These are phyloP conservation scores for Corylus americana DNA, from an alignment of 306 rosid species.

Conservation along the genomic window DNA sequence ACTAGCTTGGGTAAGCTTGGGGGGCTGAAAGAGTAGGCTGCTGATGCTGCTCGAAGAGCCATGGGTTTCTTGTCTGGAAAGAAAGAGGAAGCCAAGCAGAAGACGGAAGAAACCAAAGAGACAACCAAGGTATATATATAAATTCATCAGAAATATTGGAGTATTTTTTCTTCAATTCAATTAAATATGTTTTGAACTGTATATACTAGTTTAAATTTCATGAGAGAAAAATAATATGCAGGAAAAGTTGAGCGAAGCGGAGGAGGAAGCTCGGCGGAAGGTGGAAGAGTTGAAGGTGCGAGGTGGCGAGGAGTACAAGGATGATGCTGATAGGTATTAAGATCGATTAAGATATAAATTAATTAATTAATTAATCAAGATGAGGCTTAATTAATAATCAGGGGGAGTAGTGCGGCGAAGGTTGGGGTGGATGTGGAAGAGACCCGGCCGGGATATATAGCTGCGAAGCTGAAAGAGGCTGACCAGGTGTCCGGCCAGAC, in stretches of 20 bases:
- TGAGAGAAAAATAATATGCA: slow-evolving; percentile 20
- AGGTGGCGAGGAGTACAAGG: slow-evolving; percentile 19
- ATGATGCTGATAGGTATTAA: slow-evolving; percentile 22
- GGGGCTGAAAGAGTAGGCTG: slow-evolving; percentile 61
- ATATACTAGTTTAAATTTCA: too few relatives aligned
- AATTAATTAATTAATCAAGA: too few relatives aligned
- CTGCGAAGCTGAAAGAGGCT: slow-evolving; percentile 38
- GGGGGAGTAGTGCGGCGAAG: neutral
- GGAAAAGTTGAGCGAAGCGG: slow-evolving; percentile 53
- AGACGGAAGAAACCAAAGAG: slow-evolving; percentile 42
- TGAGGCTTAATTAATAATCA: neutral
- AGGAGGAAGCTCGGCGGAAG: slow-evolving; percentile 46
- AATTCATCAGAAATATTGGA: too few relatives aligned
- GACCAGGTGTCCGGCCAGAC: slow-evolving; percentile 55
- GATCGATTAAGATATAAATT: neutral
- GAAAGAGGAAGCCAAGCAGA: slow-evolving; percentile 57
- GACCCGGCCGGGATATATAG: slow-evolving; percentile 50
- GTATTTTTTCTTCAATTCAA: too few relatives aligned
- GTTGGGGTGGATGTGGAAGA: slow-evolving; percentile 41
- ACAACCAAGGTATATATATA: slow-evolving; percentile 35
- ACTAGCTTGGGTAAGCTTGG: slow-evolving; percentile 54
- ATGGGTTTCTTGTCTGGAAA: slow-evolving; percentile 58
- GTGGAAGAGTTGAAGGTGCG: slow-evolving; percentile 45
- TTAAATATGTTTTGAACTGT: too few relatives aligned
- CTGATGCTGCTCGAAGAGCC: slow-evolving; percentile 56